Evolutionary conservation across 176 grass and related monocot species (phyloP).

Genomic region (Hsuehochloa calcarea): DNA sequence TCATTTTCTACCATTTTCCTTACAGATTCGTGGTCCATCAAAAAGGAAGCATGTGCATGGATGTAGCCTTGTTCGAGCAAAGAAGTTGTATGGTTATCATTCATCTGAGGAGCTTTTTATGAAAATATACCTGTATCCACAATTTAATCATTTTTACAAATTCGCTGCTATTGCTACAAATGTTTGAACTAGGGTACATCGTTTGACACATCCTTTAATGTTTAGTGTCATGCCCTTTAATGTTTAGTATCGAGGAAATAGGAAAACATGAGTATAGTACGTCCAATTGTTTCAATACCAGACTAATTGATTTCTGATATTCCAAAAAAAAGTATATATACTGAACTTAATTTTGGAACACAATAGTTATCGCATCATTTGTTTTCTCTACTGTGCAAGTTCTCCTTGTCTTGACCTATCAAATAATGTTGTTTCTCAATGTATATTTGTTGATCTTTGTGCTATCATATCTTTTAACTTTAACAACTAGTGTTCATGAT

Average conservation of each 20-base stretch:
- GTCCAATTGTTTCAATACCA: not conserved
- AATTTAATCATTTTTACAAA: conserved; percentile 20
- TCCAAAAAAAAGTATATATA: not conserved
- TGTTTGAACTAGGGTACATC: conserved; percentile 24
- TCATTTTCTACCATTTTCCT: conserved; percentile 28
- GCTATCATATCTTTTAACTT: no score
- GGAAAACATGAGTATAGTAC: not conserved
- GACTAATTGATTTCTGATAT: not conserved
- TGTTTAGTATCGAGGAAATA: not conserved
- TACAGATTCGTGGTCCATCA: conserved; percentile 53
- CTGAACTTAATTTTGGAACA: not conserved
- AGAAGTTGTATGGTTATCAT: conserved; percentile 88
- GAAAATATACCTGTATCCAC: conserved; percentile 97
- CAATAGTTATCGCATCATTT: not conserved
- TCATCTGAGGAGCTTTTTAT: conserved; percentile 74
- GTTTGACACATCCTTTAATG: conserved; percentile 23
- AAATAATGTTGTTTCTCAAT: no score
- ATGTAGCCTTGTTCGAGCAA: conserved; percentile 87
- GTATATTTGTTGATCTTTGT: no score
- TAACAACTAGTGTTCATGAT: no score
- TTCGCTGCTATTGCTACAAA: not conserved
- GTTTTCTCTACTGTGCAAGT: not conserved
- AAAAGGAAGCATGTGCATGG: conserved; percentile 88
- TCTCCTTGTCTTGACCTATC: no score
- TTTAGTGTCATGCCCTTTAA: no score